A percentile compares a stretch with the other conserved stretches of the same genome.
Evolutionary conservation across 768 basidiomycete genomes (phyloP).

Genomic region (Lentinula raphanica): DNA sequence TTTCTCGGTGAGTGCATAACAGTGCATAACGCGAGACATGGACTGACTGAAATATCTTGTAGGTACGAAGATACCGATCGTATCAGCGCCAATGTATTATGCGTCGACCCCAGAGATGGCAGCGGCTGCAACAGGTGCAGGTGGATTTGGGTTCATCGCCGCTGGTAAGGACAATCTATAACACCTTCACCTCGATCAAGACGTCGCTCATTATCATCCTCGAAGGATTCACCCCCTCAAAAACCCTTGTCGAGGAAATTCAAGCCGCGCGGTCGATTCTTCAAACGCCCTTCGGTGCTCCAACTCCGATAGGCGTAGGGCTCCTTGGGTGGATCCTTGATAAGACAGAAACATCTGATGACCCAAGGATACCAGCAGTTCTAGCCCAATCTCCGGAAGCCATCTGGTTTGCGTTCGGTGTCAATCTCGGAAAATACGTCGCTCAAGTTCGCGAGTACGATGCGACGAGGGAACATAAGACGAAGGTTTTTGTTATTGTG

Average conservation of each 20-base stretch:
- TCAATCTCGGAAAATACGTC: conserved; percentile 46
- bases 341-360: conserved; percentile 26
- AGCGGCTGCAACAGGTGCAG: conserved; percentile 43
- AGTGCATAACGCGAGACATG: too few relatives aligned
- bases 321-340: conserved; percentile 57
- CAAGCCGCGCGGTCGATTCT: conserved; percentile 31
- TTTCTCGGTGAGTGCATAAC: background rate
- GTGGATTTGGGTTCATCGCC: conserved; percentile 47
- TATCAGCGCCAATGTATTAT: conserved; percentile 56
- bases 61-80: conserved; percentile 47
- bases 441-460: conserved; percentile 37
- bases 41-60: background rate
- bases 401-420: conserved; percentile 62
- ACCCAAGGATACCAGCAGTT: conserved; percentile 33
- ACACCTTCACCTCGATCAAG: too few relatives aligned
- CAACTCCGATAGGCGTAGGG: conserved; percentile 54
- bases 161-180: background rate
- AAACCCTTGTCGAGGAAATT: conserved; percentile 35
- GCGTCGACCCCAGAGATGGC: conserved; percentile 29
- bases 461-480: conserved; percentile 34
- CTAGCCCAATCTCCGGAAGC: conserved; percentile 44
- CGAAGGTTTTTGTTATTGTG: conserved; percentile 47
- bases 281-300: conserved; percentile 19
- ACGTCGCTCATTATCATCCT: background rate
- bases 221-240: conserved; percentile 33